Base-by-base conservation (phyloP, 2,329 filamentous ascomycete species). In the Ophiostoma sp. region DNA sequence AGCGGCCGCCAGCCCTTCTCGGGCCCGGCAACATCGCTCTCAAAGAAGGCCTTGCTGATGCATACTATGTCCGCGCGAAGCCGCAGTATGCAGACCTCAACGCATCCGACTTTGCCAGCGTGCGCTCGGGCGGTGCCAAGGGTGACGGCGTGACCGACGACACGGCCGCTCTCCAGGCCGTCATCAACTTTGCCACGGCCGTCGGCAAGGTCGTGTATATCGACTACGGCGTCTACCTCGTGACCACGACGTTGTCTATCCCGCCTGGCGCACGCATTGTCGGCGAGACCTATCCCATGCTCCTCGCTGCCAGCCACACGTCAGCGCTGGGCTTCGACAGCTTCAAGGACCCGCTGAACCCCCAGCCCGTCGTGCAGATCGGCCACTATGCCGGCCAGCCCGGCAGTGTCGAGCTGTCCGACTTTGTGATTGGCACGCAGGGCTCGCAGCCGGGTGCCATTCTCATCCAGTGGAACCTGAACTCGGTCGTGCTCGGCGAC, bases 381-480 rank as follows among this genome's bases (percentile, higher is more conserved):
- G 86, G 86, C 36, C 64, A 45, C n/a, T 76, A 75, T 2, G 79
- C 83, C 0, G 89, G 89, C 7, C 84, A 91, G 62, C 76, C 76
- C 14, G 91, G 90, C 7, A 79, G 78, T 12, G 82, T 92, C 16
- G 89, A 93, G 76, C 85, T 89, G 79, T 86, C 84, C 8, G 90
- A 93, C 74, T 86, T 90, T 73, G 83, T 93, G 62, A 81, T 93
- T n/a, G 84, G 84, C 69, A 91, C 89, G 0, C 82, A 86, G 70
- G 89, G 89, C 2, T 78, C 86, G 42, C 82, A 87, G 47, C 82
- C 85, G 0, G 90, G 91, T 7, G 90, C 90, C 1, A 82, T 87
- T 8, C 79, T 92, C 9, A 85, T 93, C 74, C 82, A 92, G 75
- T 92, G 89, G 89, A 92, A 92, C 75, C 79, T 91, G 16, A 40